phyloP scores from a whole-genome alignment of 768 basidiomycete species.

The Rossbeevera mucosa region DNA sequence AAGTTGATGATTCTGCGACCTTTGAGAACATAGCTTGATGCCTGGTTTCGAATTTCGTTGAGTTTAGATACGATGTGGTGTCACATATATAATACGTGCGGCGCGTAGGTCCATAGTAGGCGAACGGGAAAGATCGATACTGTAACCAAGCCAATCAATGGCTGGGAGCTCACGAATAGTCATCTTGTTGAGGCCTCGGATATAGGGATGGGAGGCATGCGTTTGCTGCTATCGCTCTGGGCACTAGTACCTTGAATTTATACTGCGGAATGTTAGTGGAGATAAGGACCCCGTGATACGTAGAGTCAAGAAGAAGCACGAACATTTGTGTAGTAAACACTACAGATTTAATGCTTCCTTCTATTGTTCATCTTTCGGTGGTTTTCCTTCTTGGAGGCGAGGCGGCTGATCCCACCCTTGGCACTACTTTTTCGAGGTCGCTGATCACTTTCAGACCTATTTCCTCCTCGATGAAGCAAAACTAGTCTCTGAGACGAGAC shows the following conservation, averaged over 20 bases:
- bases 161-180: conserved; percentile 7
- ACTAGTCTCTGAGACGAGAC: too few relatives aligned
- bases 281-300: not conserved
- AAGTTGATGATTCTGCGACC: conserved; percentile 4
- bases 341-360: too few relatives aligned
- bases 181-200: not conserved
- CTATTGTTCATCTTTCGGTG: not conserved
- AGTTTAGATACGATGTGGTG: not conserved
- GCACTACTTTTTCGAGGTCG: too few relatives aligned
- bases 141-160: conserved; percentile 8
- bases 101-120: conserved; percentile 8
- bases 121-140: conserved; percentile 10
- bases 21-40: not conserved
- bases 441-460: too few relatives aligned
- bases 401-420: too few relatives aligned
- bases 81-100: not conserved
- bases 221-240: not conserved
- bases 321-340: not conserved
- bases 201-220: not conserved
- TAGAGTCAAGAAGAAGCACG: not conserved
- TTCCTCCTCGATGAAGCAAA: too few relatives aligned
- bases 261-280: not conserved
- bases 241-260: not conserved
- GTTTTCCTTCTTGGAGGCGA: too few relatives aligned
- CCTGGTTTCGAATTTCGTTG: not conserved